phyloP scores from a whole-genome alignment of 2,329 filamentous ascomycete species.

The Alternaria solani region DNA sequence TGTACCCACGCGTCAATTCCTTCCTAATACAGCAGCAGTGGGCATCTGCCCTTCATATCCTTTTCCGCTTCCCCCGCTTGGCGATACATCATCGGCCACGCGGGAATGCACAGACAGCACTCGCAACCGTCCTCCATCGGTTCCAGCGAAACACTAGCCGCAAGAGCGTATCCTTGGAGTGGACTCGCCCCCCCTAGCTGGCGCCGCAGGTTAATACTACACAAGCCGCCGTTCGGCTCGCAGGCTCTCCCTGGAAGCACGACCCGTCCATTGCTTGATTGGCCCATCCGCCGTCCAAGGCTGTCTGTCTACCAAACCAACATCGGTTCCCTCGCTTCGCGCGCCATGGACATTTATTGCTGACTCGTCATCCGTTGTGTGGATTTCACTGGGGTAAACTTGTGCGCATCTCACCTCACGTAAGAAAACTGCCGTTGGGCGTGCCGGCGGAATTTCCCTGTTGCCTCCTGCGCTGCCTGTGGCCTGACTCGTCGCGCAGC shows the following conservation, averaged over 20 bases:
- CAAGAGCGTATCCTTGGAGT: constrained; percentile 5
- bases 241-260: constrained; percentile 6
- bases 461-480: not conserved
- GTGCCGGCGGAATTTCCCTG: constrained; percentile 8
- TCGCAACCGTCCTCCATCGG: constrained; percentile 15
- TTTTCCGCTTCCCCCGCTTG: constrained; percentile 26
- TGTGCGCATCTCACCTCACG: constrained; percentile 1
- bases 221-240: constrained; percentile 4
- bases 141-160: constrained; percentile 11
- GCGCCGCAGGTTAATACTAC: constrained; percentile 2
- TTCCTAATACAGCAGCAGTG: constrained; percentile 9
- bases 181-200: constrained; percentile 1
- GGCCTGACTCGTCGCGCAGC: constrained; percentile 6
- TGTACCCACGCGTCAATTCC: constrained; percentile 7
- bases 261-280: constrained; percentile 1
- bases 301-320: not conserved
- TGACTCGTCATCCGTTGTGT: constrained; percentile 5
- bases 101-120: constrained; percentile 21
- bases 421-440: constrained; percentile 11
- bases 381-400: not conserved
- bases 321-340: constrained; percentile 15
- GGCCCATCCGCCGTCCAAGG: not conserved
- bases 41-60: constrained; percentile 2
- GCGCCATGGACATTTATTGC: constrained; percentile 3
- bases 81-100: constrained; percentile 19